Evolutionary conservation across 2,329 filamentous ascomycete species (phyloP).

Genomic region (Alternaria panax): DNA sequence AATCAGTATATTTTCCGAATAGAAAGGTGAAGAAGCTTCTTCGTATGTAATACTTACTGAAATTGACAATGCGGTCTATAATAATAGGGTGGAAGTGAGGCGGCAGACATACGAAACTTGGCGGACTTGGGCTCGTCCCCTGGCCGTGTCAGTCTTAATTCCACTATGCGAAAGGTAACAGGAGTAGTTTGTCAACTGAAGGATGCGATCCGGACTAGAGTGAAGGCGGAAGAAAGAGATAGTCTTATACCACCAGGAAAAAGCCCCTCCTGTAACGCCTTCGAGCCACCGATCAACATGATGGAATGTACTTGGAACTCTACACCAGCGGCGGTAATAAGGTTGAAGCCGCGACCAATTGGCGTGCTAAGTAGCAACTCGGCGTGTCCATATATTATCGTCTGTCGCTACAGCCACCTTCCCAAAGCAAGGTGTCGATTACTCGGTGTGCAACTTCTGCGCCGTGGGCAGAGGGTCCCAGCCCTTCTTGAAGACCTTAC

Average conservation of each 20-base stretch:
- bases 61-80: constrained; percentile 18
- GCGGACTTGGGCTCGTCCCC: not conserved
- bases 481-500: constrained; percentile 7
- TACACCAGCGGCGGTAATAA: constrained; percentile 14
- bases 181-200: not conserved
- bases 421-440: not conserved
- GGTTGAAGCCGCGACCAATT: constrained; percentile 19
- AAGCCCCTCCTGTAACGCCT: constrained; percentile 12
- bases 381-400: not conserved
- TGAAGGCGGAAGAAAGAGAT: not conserved
- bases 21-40: no score
- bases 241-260: constrained; percentile 16
- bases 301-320: constrained; percentile 20
- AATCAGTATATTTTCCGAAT: not conserved
- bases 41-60: constrained; percentile 2
- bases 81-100: constrained; percentile 16
- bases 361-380: constrained; percentile 8
- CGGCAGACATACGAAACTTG: constrained; percentile 8
- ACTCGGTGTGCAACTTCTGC: constrained; percentile 2
- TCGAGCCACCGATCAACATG: constrained; percentile 23
- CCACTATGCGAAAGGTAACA: not conserved
- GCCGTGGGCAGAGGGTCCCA: not conserved
- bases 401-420: not conserved
- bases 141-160: not conserved
- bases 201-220: not conserved